phyloP scores from a whole-genome alignment of 2,329 filamentous ascomycete genomes.

The Colletotrichum destructivum region DNA sequence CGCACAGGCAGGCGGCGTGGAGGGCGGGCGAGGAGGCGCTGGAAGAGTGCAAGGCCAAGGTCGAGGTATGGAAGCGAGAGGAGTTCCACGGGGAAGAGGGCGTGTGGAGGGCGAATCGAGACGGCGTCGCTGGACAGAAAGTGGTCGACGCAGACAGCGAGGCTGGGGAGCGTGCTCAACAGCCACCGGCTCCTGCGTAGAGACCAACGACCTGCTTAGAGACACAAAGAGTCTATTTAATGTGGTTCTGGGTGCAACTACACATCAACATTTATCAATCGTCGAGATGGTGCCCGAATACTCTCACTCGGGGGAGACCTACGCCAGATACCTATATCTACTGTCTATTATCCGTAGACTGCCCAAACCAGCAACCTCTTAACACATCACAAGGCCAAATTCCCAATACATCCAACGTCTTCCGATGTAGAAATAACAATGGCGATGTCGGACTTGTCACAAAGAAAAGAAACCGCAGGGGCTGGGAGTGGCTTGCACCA shows the following conservation, averaged over 20 bases:
- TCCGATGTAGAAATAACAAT: not conserved
- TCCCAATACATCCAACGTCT: not conserved
- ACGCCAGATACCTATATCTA: too few relatives aligned
- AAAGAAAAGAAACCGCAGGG: not conserved
- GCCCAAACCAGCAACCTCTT: too few relatives aligned
- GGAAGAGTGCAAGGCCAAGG: slow-evolving; percentile 86
- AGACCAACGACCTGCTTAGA: not conserved
- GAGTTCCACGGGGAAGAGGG: slow-evolving; percentile 85
- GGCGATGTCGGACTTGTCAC: not conserved
- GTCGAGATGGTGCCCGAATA: too few relatives aligned
- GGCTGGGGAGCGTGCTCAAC: not conserved
- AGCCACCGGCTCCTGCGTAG: not conserved
- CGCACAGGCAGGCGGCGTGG: slow-evolving; percentile 90
- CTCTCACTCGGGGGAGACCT: too few relatives aligned
- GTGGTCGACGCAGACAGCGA: not conserved
- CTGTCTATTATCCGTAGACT: too few relatives aligned
- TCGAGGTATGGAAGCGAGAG: slow-evolving; percentile 97
- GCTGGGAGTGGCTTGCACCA: not conserved
- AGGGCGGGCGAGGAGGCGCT: slow-evolving; percentile 89
- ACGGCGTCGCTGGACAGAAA: slow-evolving; percentile 74
- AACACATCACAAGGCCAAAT: too few relatives aligned
- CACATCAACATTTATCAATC: too few relatives aligned
- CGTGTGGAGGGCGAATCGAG: slow-evolving; percentile 90
- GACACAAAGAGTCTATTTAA: too few relatives aligned
- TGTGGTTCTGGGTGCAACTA: too few relatives aligned